Base-by-base conservation (phyloP, 495 filamentous ascomycete species). In the Trypethelium eluteriae region DNA sequence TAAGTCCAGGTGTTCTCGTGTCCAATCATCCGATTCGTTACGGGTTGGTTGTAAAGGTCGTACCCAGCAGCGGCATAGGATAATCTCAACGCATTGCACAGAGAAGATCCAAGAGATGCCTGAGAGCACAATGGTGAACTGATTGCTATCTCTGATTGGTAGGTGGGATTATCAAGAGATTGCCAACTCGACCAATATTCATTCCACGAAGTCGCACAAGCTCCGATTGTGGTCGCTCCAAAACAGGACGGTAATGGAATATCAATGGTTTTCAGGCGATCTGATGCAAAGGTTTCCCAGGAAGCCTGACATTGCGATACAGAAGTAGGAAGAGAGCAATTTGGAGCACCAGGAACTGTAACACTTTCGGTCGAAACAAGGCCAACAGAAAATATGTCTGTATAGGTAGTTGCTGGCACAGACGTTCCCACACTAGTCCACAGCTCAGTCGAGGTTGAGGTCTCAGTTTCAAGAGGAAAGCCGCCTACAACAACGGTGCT, bases 111-210 rank as follows among this genome's bases (percentile, higher is more conserved):
- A 18, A 53, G 49, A 11, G 49, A 53, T 53, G 49, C 49, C 18
- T 53, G 49, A 18, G 49, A 53, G 49, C 49, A 53, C 49, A 53
- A 53, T 53, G 49, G 49, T 11, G 49, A 53, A 53, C 18, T 53
- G 18, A 53, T 53, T 25, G 11, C 49, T 14, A 53, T 53, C 2
- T 53, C 18, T 25, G 49, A 53, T 53, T 53, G 49, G 49, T 53
- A 53, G 18, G 9, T 18, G 18, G 49, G 49, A 18, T 18, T 53
- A 25, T 53, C 49, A 14, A 18, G 16, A 14, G 49, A 53, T 5
- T n/a, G 11, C 49, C 49, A 53, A n/a, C 49, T 53, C 49, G 49
- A 53, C 49, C 49, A 53, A 25, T 53, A 53, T 14, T 53, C 2
- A 14, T 53, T 11, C 49, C 49, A 53, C 11, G 49, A 53, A 5